These are phyloP conservation scores for Pseudocercospora eumusae DNA, from an alignment of 2,329 filamentous ascomycete genomes.

Conservation along the genomic window DNA sequence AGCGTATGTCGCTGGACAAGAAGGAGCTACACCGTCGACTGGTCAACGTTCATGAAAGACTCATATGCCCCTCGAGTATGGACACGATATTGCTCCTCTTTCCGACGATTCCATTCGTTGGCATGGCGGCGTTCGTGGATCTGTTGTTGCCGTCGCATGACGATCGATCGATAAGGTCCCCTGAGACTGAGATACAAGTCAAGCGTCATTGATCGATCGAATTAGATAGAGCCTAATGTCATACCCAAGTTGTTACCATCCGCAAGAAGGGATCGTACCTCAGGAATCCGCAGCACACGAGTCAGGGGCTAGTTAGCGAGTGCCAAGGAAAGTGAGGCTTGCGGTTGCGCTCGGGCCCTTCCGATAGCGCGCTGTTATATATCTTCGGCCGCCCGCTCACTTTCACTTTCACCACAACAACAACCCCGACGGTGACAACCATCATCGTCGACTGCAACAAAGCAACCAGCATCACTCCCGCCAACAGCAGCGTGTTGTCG, in stretches of 20 bases:
- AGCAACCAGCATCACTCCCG: not conserved
- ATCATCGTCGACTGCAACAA: not conserved
- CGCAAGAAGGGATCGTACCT: no score
- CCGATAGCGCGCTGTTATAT: not conserved
- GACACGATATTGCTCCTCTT: not conserved
- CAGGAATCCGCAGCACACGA: no score
- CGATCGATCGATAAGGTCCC: not conserved
- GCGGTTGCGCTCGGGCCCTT: not conserved
- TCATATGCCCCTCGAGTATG: not conserved
- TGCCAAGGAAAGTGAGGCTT: constrained; percentile 1
- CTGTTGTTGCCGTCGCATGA: not conserved
- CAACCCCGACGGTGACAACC: not conserved
- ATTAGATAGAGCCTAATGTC: no score
- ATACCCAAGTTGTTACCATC: no score
- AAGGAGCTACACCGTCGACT: not conserved
- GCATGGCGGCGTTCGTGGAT: not conserved
- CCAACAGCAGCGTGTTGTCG: not conserved
- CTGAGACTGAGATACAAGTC: not conserved
- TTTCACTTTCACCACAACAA: not conserved
- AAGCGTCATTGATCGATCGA: not conserved
- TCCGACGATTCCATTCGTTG: not conserved
- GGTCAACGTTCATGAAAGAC: not conserved
- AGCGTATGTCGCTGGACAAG: not conserved
- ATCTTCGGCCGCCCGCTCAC: not conserved
- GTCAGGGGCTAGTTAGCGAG: not conserved